phyloP scores from a whole-genome alignment of 768 basidiomycete genomes.

The Terana coerulea region DNA sequence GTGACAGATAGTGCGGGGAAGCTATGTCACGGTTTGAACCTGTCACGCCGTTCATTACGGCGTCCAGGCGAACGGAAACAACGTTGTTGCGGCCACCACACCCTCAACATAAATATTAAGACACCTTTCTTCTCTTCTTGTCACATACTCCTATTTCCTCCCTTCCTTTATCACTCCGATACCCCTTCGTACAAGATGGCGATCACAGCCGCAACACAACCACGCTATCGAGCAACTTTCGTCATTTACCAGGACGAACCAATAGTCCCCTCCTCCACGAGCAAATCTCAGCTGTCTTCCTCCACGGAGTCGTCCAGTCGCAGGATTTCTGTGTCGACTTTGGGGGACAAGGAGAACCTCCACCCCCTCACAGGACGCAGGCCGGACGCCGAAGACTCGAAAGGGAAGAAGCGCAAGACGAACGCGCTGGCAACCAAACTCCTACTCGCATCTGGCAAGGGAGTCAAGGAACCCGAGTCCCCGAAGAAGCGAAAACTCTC shows the following conservation, averaged over 20 bases:
- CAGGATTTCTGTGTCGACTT: conserved; percentile 23
- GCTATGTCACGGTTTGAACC: not conserved
- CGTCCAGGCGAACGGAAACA: too few relatives aligned
- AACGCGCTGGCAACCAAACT: conserved; percentile 22
- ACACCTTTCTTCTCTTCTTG: not conserved
- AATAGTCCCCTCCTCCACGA: not conserved
- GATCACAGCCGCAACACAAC: conserved; percentile 12
- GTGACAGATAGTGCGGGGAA: not conserved
- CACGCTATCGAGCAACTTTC: conserved; percentile 18
- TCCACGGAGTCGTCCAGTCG: conserved; percentile 26
- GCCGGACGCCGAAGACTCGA: conserved; percentile 39
- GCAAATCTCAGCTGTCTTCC: conserved; percentile 26
- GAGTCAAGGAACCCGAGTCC: conserved; percentile 15
- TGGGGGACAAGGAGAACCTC: conserved; percentile 71
- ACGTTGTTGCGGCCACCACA: too few relatives aligned
- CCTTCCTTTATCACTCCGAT: not conserved
- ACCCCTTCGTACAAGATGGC: not conserved
- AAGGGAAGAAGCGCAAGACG: conserved; percentile 63
- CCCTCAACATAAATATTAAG: not conserved
- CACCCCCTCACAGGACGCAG: conserved; percentile 72
- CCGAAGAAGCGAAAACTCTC: conserved; percentile 18
- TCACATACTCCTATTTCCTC: not conserved
- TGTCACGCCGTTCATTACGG: conserved; percentile 4
- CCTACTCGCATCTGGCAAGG: conserved; percentile 11
- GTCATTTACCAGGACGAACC: conserved; percentile 25